A percentile compares a stretch with the other conserved stretches of the same genome.
Evolutionary conservation across 805 yeast genomes (phyloP).

Genomic region (Barnettozyma populi): DNA sequence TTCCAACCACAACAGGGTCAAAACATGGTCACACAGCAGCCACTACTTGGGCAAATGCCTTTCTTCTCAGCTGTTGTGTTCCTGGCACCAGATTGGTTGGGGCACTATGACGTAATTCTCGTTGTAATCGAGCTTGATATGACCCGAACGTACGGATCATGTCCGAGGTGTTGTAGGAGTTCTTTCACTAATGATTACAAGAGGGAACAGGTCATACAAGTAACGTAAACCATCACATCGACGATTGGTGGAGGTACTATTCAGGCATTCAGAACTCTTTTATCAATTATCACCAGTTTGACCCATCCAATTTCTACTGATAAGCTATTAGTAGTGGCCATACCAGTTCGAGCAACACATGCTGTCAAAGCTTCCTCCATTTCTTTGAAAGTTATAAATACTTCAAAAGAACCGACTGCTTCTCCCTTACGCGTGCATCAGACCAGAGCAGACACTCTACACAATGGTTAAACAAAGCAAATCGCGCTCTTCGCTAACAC

Average conservation of each 20-base stretch:
- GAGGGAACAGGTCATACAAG: too few species aligned
- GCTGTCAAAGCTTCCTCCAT: too few species aligned
- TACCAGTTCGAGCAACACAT: background rate
- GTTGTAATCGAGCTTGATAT: background rate
- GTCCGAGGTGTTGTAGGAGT: background rate
- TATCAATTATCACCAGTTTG: background rate
- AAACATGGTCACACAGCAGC: too few species aligned
- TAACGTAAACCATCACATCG: too few species aligned
- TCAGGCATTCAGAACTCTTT: too few species aligned
- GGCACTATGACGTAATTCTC: conserved; percentile 1
- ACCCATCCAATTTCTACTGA: background rate
- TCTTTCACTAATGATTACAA: too few species aligned
- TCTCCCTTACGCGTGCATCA: too few species aligned
- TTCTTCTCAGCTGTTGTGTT: too few species aligned
- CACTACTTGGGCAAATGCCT: too few species aligned
- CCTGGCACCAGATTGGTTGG: background rate
- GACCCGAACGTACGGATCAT: background rate
- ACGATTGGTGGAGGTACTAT: too few species aligned
- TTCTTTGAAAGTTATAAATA: background rate
- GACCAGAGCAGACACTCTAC: background rate
- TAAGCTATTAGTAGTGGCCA: background rate
- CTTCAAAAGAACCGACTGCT: too few species aligned
- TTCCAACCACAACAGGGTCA: too few species aligned
- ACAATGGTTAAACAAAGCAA: conserved; percentile 17
- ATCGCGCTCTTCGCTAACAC: conserved; percentile 25